Percentiles rank a stretch among this genome's conserved stretches.
Conservation (phyloP, 2,329 filamentous ascomycete species). For the Aspergillus fructus region DNA sequence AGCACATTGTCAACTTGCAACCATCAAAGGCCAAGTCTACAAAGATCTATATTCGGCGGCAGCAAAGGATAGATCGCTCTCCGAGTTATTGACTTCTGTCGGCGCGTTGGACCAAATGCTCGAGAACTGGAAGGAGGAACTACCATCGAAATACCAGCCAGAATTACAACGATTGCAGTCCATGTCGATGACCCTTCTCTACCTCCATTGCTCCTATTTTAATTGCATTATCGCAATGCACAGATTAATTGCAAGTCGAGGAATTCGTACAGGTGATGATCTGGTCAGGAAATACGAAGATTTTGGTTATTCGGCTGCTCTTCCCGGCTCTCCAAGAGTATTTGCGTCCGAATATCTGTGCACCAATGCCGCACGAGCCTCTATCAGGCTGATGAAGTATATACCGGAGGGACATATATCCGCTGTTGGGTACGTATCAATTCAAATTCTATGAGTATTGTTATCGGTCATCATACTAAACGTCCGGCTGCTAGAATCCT, state of each 20-base stretch:
- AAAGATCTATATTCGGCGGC: constrained; percentile 14
- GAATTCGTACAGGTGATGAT: constrained; percentile 7
- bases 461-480: not conserved
- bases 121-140: constrained; percentile 13
- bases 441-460: not conserved
- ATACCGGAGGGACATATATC: constrained; percentile 14
- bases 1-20: constrained; percentile 16
- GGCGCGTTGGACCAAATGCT: constrained; percentile 15
- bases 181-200: constrained; percentile 12
- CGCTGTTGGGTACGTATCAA: constrained; percentile 13
- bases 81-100: constrained; percentile 11
- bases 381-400: constrained; percentile 18
- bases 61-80: constrained; percentile 12
- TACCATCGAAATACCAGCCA: constrained; percentile 15
- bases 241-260: constrained; percentile 9
- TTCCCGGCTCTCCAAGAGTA: constrained; percentile 6
- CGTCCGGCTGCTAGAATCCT: constrained; percentile 7
- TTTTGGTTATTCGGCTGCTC: not conserved
- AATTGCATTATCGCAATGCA: constrained; percentile 21
- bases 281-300: not conserved
- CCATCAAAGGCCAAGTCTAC: constrained; percentile 17
- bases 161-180: not conserved
- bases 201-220: constrained; percentile 18
- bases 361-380: constrained; percentile 18
- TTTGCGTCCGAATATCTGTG: constrained; percentile 15